Evolutionary conservation across 352 stramenopile genomes (phyloP).

Genomic region (Phytophthora idaei): DNA sequence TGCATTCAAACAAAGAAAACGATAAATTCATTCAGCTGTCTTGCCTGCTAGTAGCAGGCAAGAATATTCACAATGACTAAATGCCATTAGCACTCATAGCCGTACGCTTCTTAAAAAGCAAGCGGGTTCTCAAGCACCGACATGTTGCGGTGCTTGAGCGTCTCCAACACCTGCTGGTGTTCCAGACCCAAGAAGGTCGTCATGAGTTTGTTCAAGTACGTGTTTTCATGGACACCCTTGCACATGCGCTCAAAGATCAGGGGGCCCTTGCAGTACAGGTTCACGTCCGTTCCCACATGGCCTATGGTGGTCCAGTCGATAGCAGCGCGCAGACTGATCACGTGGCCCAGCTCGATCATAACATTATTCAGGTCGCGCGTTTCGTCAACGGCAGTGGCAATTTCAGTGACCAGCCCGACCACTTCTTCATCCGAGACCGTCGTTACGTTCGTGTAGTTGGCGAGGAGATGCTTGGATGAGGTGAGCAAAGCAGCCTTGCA

Average conservation of each 20-base stretch:
- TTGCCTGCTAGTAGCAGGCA: slow-evolving; percentile 1
- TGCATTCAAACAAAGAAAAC: not conserved
- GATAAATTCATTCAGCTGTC: slow-evolving; percentile 6
- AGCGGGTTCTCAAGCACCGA: slow-evolving; percentile 33
- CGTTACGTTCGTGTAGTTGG: slow-evolving; percentile 56
- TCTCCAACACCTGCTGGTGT: slow-evolving; percentile 62
- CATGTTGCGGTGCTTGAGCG: slow-evolving; percentile 54
- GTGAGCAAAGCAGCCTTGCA: slow-evolving; percentile 53
- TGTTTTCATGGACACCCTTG: slow-evolving; percentile 72
- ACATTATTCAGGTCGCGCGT: slow-evolving; percentile 48
- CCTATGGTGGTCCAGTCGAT: slow-evolving; percentile 70
- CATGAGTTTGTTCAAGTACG: slow-evolving; percentile 79
- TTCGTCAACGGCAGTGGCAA: slow-evolving; percentile 38
- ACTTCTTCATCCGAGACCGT: slow-evolving; percentile 10
- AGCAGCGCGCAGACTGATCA: slow-evolving; percentile 49
- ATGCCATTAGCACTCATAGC: not conserved
- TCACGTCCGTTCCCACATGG: slow-evolving; percentile 75
- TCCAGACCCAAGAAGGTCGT: slow-evolving; percentile 71
- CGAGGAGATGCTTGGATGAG: slow-evolving; percentile 48
- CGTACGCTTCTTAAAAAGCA: slow-evolving; percentile 23
- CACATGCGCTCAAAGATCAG: slow-evolving; percentile 63
- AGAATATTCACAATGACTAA: not conserved
- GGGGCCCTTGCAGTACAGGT: slow-evolving; percentile 76
- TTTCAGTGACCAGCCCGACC: slow-evolving; percentile 8
- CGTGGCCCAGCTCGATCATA: slow-evolving; percentile 59